These are phyloP conservation scores for Lichtheimia corymbifera DNA, from an alignment of 371 early-diverging fungal species.

Conservation along the genomic window DNA sequence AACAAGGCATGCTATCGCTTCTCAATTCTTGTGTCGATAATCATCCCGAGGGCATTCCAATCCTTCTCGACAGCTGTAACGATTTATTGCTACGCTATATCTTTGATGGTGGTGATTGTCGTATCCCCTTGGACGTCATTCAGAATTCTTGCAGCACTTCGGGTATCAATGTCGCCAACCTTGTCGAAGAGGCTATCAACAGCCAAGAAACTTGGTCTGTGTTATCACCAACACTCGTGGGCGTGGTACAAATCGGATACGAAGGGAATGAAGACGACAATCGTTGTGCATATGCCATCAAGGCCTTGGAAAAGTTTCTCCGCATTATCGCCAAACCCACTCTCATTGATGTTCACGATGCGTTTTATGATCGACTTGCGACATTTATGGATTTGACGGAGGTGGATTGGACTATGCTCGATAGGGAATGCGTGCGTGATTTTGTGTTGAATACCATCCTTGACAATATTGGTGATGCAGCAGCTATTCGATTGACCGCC, in stretches of 20 bases:
- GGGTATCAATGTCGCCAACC: slow-evolving; percentile 23
- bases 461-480: slow-evolving; percentile 40
- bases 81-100: slow-evolving; percentile 19
- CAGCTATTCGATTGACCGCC: slow-evolving; percentile 35
- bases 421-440: slow-evolving; percentile 45
- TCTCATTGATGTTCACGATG: slow-evolving; percentile 14
- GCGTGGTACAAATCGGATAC: slow-evolving; percentile 26
- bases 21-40: slow-evolving; percentile 20
- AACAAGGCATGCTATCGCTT: slow-evolving; percentile 12
- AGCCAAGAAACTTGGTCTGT: background rate
- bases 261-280: slow-evolving; percentile 4
- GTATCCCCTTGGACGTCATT: slow-evolving; percentile 14
- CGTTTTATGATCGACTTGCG: slow-evolving; percentile 25
- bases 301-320: background rate
- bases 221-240: slow-evolving; percentile 22
- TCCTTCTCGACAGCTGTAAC: background rate
- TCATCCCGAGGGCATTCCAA: background rate
- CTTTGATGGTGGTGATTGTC: slow-evolving; percentile 28
- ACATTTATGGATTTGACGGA: background rate
- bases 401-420: slow-evolving; percentile 21
- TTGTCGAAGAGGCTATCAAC: slow-evolving; percentile 15
- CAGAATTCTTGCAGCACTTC: slow-evolving; percentile 20
- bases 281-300: slow-evolving; percentile 7
- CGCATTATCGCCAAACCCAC: background rate
- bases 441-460: slow-evolving; percentile 41